These are phyloP conservation scores for Cylindrotheca closterium DNA, from an alignment of 108 stramenopile species.

Conservation along the genomic window DNA sequence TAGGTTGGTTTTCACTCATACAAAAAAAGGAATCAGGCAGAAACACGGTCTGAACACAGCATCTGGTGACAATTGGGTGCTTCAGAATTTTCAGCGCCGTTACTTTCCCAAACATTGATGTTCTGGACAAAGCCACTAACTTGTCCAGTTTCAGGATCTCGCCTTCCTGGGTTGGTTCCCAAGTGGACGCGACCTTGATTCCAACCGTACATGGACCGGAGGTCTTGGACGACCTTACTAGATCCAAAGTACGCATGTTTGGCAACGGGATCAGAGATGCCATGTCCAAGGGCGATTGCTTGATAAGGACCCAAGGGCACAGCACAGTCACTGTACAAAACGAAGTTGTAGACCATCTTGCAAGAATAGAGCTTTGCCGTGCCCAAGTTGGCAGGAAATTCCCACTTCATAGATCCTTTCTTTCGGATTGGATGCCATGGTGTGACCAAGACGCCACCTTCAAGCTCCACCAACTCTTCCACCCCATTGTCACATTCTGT, in stretches of 20 bases:
- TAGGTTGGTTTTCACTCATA: too few relatives aligned
- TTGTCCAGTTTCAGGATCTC: conserved; percentile 4
- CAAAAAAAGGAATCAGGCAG: too few relatives aligned
- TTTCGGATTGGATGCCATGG: conserved; percentile 39
- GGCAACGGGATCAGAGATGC: conserved; percentile 20
- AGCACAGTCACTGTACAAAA: conserved; percentile 1
- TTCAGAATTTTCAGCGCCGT: too few relatives aligned
- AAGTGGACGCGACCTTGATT: conserved; percentile 3
- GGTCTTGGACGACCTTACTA: conserved; percentile 13
- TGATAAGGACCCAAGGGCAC: conserved; percentile 14
- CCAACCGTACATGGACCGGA: conserved; percentile 11
- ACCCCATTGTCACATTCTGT: background rate
- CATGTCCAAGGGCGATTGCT: conserved; percentile 33
- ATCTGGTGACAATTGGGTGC: too few relatives aligned
- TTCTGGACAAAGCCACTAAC: background rate
- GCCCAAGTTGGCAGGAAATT: conserved; percentile 10
- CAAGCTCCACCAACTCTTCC: conserved; percentile 20
- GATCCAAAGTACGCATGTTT: conserved; percentile 38
- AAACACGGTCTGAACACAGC: too few relatives aligned
- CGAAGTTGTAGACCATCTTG: background rate
- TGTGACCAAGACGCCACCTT: conserved; percentile 25
- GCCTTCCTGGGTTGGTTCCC: conserved; percentile 1
- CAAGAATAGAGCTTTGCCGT: conserved; percentile 15
- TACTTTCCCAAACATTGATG: too few relatives aligned
- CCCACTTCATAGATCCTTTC: conserved; percentile 14